Conservation (phyloP, 805 yeast species). For the Candida insectorum region DNA sequence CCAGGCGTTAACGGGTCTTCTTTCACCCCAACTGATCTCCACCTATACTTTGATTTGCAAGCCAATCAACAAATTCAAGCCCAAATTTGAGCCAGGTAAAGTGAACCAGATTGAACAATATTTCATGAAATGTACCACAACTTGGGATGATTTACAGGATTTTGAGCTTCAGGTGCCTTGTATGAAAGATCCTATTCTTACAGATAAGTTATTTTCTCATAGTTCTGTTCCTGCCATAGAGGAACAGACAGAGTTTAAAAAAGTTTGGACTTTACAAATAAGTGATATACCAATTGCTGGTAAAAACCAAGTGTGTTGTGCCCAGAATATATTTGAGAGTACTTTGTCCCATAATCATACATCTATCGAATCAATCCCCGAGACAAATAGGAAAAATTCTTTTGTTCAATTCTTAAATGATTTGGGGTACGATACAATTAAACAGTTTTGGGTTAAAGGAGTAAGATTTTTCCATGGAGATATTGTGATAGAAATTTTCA, state of each 20-base stretch:
- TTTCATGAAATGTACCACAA: conserved; percentile 45
- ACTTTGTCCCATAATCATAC: conserved; percentile 51
- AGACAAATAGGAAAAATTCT: conserved; percentile 23
- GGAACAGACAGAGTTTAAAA: conserved; percentile 7
- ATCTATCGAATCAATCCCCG: conserved; percentile 14
- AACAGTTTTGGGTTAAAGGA: conserved; percentile 62
- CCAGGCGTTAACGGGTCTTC: conserved; percentile 50
- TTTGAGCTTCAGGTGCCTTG: conserved; percentile 27
- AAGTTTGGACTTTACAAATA: conserved; percentile 60
- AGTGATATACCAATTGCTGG: conserved; percentile 80
- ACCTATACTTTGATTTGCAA: conserved; percentile 48
- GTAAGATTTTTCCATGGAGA: conserved; percentile 58
- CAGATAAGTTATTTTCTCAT: conserved; percentile 26
- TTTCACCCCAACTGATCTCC: conserved; percentile 41
- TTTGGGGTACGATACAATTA: conserved; percentile 67
- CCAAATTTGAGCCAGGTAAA: conserved; percentile 54
- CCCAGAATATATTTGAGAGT: conserved; percentile 62
- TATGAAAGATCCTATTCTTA: conserved; percentile 19
- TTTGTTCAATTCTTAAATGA: conserved; percentile 48
- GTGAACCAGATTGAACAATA: conserved; percentile 57
- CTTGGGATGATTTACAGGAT: conserved; percentile 35
- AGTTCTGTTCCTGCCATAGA: neutral
- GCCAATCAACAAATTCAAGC: conserved; percentile 50
- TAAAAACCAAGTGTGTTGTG: conserved; percentile 55
- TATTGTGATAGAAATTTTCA: conserved; percentile 57